A percentile compares a stretch with the other conserved stretches of the same genome.
phyloP scores from a whole-genome alignment of 345 rosid species.

The Pugionium cornutum region DNA sequence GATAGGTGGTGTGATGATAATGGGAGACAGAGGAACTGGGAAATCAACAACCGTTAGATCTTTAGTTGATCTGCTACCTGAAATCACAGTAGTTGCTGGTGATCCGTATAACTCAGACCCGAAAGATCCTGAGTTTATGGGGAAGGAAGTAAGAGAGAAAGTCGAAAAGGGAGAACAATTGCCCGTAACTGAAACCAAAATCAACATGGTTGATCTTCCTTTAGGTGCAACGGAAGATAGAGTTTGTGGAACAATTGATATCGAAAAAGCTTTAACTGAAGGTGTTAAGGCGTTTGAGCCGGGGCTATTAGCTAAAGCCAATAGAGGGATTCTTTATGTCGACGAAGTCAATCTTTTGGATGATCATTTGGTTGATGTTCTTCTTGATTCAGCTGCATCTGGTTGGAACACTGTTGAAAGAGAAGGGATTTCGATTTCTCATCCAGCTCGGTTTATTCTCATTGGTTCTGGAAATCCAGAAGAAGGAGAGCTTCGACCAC shows the following conservation, averaged over 20 bases:
- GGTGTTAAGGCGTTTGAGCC: constrained; percentile 95
- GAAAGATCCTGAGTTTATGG: constrained; percentile 86
- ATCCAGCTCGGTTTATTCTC: constrained; percentile 87
- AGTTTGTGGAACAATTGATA: constrained; percentile 90
- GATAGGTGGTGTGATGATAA: constrained; percentile 96
- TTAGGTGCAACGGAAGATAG: constrained; percentile 93
- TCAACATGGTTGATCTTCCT: constrained; percentile 94
- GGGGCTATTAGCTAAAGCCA: constrained; percentile 90
- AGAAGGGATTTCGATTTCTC: constrained; percentile 93
- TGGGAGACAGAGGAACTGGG: constrained; percentile 97
- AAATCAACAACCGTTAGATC: constrained; percentile 91
- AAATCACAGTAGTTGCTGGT: constrained; percentile 72
- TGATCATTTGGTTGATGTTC: constrained; percentile 90
- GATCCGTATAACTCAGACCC: constrained; percentile 96
- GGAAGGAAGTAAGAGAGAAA: constrained; percentile 70
- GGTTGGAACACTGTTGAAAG: constrained; percentile 98
- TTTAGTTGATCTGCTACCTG: constrained; percentile 81
- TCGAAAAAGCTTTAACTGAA: constrained; percentile 86
- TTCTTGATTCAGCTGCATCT: constrained; percentile 91
- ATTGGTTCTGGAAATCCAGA: constrained; percentile 97
- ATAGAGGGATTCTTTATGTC: constrained; percentile 86
- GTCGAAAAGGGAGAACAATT: constrained; percentile 56
- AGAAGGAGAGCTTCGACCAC: constrained; percentile 92
- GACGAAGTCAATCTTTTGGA: constrained; percentile 93
- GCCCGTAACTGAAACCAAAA: constrained; percentile 47